phyloP scores from a whole-genome alignment of 768 basidiomycete genomes.

The Lentinula detonsa region DNA sequence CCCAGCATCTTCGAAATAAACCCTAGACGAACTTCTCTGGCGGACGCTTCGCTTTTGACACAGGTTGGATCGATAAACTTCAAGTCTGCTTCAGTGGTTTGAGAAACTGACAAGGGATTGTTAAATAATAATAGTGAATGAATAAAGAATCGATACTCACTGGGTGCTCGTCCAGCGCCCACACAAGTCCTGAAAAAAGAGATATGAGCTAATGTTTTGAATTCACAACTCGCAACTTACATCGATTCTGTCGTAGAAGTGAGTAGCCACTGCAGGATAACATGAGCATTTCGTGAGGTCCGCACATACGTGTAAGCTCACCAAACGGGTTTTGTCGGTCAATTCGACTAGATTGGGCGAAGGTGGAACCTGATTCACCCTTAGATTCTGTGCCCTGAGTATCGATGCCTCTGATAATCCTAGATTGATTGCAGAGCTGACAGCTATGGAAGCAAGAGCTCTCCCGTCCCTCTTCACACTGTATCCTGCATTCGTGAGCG shows the following conservation, averaged over 20 bases:
- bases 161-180: slow-evolving; percentile 33
- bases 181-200: slow-evolving; percentile 28
- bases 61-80: slow-evolving; percentile 23
- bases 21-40: slow-evolving; percentile 30
- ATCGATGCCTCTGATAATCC: slow-evolving; percentile 30
- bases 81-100: slow-evolving; percentile 21
- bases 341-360: slow-evolving; percentile 24
- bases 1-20: slow-evolving; percentile 29
- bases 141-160: neutral
- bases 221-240: slow-evolving; percentile 17
- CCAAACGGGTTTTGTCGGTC: slow-evolving; percentile 30
- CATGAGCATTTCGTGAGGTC: slow-evolving; percentile 1
- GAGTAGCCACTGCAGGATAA: slow-evolving; percentile 28
- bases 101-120: slow-evolving; percentile 17
- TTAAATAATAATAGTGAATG: neutral
- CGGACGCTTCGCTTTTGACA: slow-evolving; percentile 9
- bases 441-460: slow-evolving; percentile 32
- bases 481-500: slow-evolving; percentile 24
- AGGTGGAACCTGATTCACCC: slow-evolving; percentile 19
- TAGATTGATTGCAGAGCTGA: slow-evolving; percentile 42
- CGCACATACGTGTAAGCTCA: slow-evolving; percentile 12
- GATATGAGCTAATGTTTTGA: too few species aligned
- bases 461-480: slow-evolving; percentile 27
- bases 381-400: slow-evolving; percentile 20
- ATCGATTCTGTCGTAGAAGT: slow-evolving; percentile 33